phyloP scores from a whole-genome alignment of 208 protist species.

The Trypanosoma platydactyli region DNA sequence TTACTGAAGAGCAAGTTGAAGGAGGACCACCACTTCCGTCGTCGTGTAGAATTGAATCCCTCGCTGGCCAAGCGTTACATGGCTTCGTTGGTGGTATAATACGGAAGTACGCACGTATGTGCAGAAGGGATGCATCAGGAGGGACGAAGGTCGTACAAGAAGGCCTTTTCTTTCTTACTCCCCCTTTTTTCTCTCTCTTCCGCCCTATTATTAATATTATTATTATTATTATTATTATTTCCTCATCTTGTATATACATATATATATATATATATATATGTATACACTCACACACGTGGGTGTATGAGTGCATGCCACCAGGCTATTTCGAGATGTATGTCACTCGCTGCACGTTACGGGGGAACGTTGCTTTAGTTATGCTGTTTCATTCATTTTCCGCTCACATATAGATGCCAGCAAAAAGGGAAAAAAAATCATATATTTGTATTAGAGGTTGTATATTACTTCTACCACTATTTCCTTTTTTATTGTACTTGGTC shows the following conservation, averaged over 20 bases:
- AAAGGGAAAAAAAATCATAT: too few relatives aligned
- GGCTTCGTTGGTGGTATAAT: conserved; percentile 69
- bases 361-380: too few relatives aligned
- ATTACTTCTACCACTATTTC: neutral
- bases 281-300: too few relatives aligned
- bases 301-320: too few relatives aligned
- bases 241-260: neutral
- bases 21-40: conserved; percentile 82
- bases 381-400: too few relatives aligned
- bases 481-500: neutral
- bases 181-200: conserved; percentile 1
- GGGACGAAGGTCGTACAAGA: too few relatives aligned
- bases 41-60: conserved; percentile 84
- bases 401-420: too few relatives aligned
- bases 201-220: neutral
- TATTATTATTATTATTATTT: neutral
- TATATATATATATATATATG: too few relatives aligned
- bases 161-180: conserved; percentile 20
- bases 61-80: conserved; percentile 79
- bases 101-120: neutral
- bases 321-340: too few relatives aligned
- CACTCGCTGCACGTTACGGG: too few relatives aligned
- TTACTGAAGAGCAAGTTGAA: conserved; percentile 68
- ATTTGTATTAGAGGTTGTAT: conserved; percentile 9
- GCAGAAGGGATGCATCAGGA: neutral